These are phyloP conservation scores for Sparassis latifolia DNA, from an alignment of 1,284 basidiomycete species.

Conservation along the genomic window DNA sequence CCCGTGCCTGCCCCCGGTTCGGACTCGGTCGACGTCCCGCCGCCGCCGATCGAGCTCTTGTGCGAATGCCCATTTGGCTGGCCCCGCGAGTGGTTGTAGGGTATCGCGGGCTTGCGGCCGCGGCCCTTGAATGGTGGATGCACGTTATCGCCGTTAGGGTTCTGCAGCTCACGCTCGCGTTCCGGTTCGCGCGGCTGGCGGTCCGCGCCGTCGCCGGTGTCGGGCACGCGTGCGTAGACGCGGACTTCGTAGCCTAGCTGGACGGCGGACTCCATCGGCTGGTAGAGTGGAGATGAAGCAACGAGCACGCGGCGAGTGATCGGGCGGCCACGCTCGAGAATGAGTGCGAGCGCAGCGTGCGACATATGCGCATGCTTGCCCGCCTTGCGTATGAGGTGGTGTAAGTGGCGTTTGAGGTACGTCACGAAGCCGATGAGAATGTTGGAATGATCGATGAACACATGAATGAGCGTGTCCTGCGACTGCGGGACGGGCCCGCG, in stretches of 20 bases:
- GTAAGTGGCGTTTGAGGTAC: conserved; percentile 50
- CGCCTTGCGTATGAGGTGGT: conserved; percentile 25
- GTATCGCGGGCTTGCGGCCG: conserved; percentile 4
- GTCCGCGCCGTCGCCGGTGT: conserved; percentile 58
- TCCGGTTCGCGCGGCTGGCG: conserved; percentile 18
- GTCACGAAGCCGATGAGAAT: conserved; percentile 74
- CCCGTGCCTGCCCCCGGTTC: conserved; percentile 17
- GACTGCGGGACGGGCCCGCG: conserved; percentile 40
- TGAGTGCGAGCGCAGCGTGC: conserved; percentile 61
- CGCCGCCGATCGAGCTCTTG: conserved; percentile 15
- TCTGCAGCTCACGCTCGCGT: conserved; percentile 6
- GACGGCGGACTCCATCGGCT: conserved; percentile 71
- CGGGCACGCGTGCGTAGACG: conserved; percentile 73
- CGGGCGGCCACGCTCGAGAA: conserved; percentile 68
- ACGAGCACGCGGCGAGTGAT: conserved; percentile 68
- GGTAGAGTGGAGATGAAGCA: conserved; percentile 76
- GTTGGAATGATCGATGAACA: conserved; percentile 90
- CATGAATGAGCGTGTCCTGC: conserved; percentile 63
- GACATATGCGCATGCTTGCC: conserved; percentile 45
- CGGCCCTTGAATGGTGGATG: conserved; percentile 5
- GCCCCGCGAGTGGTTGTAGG: neutral
- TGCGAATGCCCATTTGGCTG: conserved; percentile 17
- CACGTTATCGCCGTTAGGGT: conserved; percentile 18
- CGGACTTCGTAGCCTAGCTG: conserved; percentile 76
- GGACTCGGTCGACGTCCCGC: conserved; percentile 20